Base-by-base conservation (phyloP, 1,284 basidiomycete species). In the Hymenochaete sp. region DNA sequence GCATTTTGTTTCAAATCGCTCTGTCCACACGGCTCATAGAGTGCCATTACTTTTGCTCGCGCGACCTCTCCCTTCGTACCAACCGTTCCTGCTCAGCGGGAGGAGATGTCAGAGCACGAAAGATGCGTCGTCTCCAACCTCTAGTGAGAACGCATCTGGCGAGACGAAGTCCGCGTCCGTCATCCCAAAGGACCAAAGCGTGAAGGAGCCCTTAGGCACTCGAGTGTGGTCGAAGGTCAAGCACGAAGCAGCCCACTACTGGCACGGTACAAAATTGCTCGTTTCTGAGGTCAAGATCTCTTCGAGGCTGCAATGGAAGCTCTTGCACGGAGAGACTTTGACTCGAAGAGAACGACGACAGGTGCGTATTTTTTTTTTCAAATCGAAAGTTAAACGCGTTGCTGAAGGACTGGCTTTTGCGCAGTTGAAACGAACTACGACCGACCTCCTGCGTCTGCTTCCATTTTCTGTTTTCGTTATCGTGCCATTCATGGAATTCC, bases 401-500 rank as follows among this genome's bases (percentile, higher is more conserved):
- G 2, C n/a, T 18, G 18, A 43, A 26, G 8, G 24, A 9, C 13
- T 24, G 16, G 16, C 8, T 22, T 38, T 14, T 6, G 54, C 16
- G 10, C 61, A 96, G 90, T 71, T 98, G 54, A 87, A 79, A 64
- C 82, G 95, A 47, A 98, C 95, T 0, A 98, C 93, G 0, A 82
- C 82, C 61, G 95, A 99, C 62, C 61, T 98, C 25, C 65, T 99
- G 45, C 80, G 96, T 31, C 78, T 98, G 16, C 82, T 98, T 31
- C 95, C 95, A 1, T 98, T 99, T 64, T 79, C 89, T 9, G 90
- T 93, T 42, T 98, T 99, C 67, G 64, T 99, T 50, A 73, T 98
- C 57, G 89, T 99, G 7, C 95, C 96, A 1, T 97, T 97, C 72
- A 98, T 98, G 89, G 96, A 99, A 62, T 63, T 99, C 19, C 72